A percentile compares a stretch with the other conserved stretches of the same genome.
Evolutionary conservation across 1,284 basidiomycete genomes (phyloP).

Genomic region (Melampsora medusae): DNA sequence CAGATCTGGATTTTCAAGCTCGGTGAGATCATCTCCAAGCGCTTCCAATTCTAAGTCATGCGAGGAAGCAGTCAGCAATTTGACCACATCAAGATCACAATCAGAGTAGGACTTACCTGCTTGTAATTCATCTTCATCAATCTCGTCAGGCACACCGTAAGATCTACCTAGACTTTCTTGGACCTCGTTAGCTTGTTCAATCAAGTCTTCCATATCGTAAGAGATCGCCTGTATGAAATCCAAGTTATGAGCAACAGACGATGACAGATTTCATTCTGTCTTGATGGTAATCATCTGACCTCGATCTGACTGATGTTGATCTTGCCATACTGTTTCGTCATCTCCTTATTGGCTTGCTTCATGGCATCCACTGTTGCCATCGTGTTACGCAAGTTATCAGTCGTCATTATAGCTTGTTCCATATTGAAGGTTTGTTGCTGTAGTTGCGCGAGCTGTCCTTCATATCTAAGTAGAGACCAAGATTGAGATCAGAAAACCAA

Average conservation of each 20-base stretch:
- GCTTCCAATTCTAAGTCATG: constrained; percentile 14
- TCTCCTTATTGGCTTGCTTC: constrained; percentile 94
- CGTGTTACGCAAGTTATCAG: constrained; percentile 97
- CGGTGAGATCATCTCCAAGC: constrained; percentile 28
- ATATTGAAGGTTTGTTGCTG: constrained; percentile 98
- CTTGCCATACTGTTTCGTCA: constrained; percentile 95
- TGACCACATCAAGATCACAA: too few species aligned
- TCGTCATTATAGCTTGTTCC: constrained; percentile 92
- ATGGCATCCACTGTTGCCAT: constrained; percentile 99
- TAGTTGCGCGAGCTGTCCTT: constrained; percentile 82
- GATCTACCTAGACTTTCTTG: constrained; percentile 89
- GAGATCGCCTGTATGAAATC: constrained; percentile 69
- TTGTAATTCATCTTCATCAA: constrained; percentile 95
- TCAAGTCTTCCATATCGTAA: constrained; percentile 95
- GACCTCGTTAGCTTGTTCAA: constrained; percentile 96
- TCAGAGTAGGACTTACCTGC: constrained; percentile 65
- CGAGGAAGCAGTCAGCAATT: background rate
- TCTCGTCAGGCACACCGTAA: constrained; percentile 93
- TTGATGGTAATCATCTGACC: constrained; percentile 54
- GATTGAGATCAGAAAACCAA: background rate
- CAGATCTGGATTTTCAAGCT: constrained; percentile 32
- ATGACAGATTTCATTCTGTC: background rate
- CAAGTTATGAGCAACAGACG: background rate
- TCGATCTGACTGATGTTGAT: constrained; percentile 98
- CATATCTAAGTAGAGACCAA: constrained; percentile 61